Evolutionary conservation across 306 rosid species (phyloP).

Genomic region (Inga oerstediana): DNA sequence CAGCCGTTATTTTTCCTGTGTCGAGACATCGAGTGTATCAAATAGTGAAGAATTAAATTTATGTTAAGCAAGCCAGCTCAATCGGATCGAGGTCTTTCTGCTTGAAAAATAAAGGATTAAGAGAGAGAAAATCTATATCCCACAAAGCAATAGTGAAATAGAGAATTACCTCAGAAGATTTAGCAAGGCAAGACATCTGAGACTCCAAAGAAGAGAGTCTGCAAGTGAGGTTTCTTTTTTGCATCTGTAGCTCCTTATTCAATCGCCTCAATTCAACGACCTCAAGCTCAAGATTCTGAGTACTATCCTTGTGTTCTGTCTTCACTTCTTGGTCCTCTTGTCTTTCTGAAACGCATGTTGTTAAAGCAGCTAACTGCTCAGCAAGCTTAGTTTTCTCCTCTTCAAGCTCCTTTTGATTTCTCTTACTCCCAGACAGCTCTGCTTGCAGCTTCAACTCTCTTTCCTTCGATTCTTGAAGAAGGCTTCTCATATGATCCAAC

Average conservation of each 20-base stretch:
- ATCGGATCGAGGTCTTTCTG: neutral
- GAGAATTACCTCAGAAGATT: constrained; percentile 64
- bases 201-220: constrained; percentile 70
- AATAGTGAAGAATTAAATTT: constrained; percentile 18
- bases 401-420: constrained; percentile 57
- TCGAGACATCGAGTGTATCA: neutral
- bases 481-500: constrained; percentile 81
- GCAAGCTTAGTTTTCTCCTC: constrained; percentile 61
- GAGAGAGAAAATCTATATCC: neutral
- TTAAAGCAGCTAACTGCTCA: constrained; percentile 52
- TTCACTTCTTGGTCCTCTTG: constrained; percentile 50
- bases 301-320: constrained; percentile 40
- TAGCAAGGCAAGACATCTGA: constrained; percentile 59
- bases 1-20: neutral
- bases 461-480: constrained; percentile 82
- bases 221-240: constrained; percentile 84
- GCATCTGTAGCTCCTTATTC: constrained; percentile 91
- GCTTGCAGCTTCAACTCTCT: constrained; percentile 81
- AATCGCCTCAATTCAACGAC: constrained; percentile 87
- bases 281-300: constrained; percentile 69
- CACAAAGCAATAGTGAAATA: neutral
- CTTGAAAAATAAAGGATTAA: neutral
- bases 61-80: neutral
- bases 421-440: constrained; percentile 63
- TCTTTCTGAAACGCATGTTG: constrained; percentile 43